phyloP scores from a whole-genome alignment of 805 yeast species.

The Kodamaea leandrae region DNA sequence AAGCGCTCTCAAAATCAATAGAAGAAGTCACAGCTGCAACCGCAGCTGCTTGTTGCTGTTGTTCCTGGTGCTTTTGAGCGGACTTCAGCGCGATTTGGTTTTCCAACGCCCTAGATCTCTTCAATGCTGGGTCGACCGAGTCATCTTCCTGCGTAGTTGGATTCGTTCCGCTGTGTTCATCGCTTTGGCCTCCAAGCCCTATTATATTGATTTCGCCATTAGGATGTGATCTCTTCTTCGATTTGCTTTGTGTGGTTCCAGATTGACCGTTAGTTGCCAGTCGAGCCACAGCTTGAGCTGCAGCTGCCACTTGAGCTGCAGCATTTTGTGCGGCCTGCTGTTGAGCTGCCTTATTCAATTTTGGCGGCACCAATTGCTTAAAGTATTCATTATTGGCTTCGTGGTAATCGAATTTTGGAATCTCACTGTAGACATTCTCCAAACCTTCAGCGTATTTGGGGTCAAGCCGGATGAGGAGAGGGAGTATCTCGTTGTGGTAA shows the following conservation, averaged over 20 bases:
- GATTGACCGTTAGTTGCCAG: slow-evolving; percentile 1
- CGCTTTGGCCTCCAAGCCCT: slow-evolving; percentile 7
- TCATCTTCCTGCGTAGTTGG: slow-evolving; percentile 22
- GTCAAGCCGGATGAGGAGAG: slow-evolving; percentile 28
- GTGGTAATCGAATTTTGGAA: slow-evolving; percentile 33
- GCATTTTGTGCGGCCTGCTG: slow-evolving; percentile 9
- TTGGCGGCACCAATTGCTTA: slow-evolving; percentile 24
- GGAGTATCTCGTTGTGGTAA: slow-evolving; percentile 37
- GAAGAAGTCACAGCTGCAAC: slow-evolving; percentile 10
- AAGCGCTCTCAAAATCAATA: slow-evolving; percentile 24
- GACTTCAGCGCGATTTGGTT: slow-evolving; percentile 6
- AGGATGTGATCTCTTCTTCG: slow-evolving; percentile 16
- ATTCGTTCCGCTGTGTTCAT: slow-evolving; percentile 11
- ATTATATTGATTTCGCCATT: background rate
- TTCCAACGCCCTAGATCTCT: slow-evolving; percentile 18
- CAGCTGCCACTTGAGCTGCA: slow-evolving; percentile 8
- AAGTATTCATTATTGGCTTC: slow-evolving; percentile 27
- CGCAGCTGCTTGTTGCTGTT: slow-evolving; percentile 10
- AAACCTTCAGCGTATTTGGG: slow-evolving; percentile 28
- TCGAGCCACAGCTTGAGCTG: slow-evolving; percentile 7
- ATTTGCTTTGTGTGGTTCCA: too few relatives aligned
- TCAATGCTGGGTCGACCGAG: slow-evolving; percentile 30
- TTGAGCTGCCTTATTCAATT: slow-evolving; percentile 11
- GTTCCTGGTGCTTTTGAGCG: slow-evolving; percentile 11
- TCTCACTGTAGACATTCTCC: slow-evolving; percentile 27